Base-by-base conservation (phyloP, 805 yeast genomes). In the Yarrowia osloensis region DNA sequence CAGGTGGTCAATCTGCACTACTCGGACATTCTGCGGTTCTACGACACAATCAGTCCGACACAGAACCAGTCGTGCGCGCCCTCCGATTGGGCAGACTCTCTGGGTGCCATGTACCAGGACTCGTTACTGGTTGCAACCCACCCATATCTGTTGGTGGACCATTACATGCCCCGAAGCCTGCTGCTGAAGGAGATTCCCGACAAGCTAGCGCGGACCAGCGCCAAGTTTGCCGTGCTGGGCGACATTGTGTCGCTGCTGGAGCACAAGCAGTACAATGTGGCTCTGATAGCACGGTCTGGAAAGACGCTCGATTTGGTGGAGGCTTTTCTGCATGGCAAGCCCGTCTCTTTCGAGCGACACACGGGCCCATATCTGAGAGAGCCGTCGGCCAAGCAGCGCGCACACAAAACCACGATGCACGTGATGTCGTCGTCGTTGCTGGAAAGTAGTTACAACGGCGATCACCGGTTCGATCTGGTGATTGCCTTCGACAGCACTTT, bases 1-100 rank as follows among this genome's bases (percentile, higher is more conserved):
- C 97, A 92, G 74, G 92, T 95, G 33, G 90, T 94, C 13, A 90
- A 97, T 1, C 80, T 92, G 46, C 98, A 94, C 77, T 94, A 93
- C 75, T 86, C 94, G 37, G 98, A 93, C 74, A 91, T 94, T 68
- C 80, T 94, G 71, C 88, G 91, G 77, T 93, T 88, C 75, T 92
- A 90, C 73, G 96, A 91, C 74, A 57, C 63, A 39, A 57, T 57
- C 40, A 37, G 44, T n/a, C 82, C 1, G 77, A 79, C 37, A 19
- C 63, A 40, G 24, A 39, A 15, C 37, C 63, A 50, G 26, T 26
- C 63, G 39, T 39, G 49, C 9, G 49, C 76, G 55, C 86, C 85
- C 61, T 82, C 82, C 55, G 85, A 90, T 31, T 84, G 89, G 40
- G 80, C 86, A n/a, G 90, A 90, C 73, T 87, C 96, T 0, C 81